phyloP scores from a whole-genome alignment of 106 monocot species.

The Allium cepa region DNA sequence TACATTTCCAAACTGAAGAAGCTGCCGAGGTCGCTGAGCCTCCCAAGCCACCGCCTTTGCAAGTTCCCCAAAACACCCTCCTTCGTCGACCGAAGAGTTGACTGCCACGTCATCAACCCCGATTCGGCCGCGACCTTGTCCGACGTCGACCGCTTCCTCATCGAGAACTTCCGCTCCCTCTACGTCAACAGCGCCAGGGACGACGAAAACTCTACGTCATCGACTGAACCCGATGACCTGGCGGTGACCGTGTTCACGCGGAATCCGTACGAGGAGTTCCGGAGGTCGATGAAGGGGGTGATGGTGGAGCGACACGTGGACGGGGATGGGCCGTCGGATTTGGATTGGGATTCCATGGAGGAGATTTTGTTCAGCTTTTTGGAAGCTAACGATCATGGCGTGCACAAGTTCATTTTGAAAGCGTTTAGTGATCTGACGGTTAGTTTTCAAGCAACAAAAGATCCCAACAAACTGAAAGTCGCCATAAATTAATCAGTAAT shows the following conservation, averaged over 20 bases:
- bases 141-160: conserved; percentile 77
- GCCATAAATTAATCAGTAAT: too few relatives aligned
- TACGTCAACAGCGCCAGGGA: conserved; percentile 18
- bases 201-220: conserved; percentile 2
- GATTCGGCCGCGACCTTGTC: conserved; percentile 49
- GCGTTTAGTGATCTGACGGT: conserved; percentile 59
- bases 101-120: background rate
- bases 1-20: conserved; percentile 60
- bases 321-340: conserved; percentile 5
- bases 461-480: background rate
- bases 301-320: conserved; percentile 31
- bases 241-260: conserved; percentile 40
- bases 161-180: conserved; percentile 75
- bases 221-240: conserved; percentile 10
- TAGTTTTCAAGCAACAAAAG: conserved; percentile 12
- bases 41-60: conserved; percentile 35
- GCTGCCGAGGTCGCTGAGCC: conserved; percentile 5
- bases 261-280: conserved; percentile 52
- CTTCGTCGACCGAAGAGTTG: conserved; percentile 16
- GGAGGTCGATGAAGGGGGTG: conserved; percentile 50
- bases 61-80: conserved; percentile 79
- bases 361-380: conserved; percentile 68
- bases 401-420: conserved; percentile 54
- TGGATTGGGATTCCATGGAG: conserved; percentile 91
- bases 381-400: conserved; percentile 54